Percentiles rank a stretch among this genome's conserved stretches.
These are phyloP conservation scores for Candida sanyaensis DNA, from an alignment of 1,139 yeast genomes.

Conservation along the genomic window DNA sequence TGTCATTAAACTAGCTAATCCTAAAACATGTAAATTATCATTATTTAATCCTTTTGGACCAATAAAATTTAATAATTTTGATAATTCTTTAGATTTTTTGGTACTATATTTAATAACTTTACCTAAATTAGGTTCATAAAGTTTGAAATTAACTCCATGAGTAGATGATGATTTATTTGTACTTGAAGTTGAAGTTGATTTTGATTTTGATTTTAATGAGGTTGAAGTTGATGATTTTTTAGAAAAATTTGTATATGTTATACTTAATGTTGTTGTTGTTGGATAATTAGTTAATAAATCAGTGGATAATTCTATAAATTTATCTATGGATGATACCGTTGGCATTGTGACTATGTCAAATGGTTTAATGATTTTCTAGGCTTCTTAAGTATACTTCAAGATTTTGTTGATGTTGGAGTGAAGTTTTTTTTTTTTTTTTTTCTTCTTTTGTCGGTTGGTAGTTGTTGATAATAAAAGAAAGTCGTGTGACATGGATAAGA, in stretches of 20 bases:
- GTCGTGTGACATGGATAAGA: slow-evolving; percentile 3
- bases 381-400: neutral
- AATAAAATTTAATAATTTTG: slow-evolving; percentile 74
- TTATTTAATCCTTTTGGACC: slow-evolving; percentile 78
- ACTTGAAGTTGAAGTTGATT: slow-evolving; percentile 13
- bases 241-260: slow-evolving; percentile 36
- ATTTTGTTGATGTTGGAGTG: slow-evolving; percentile 3
- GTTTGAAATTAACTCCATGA: slow-evolving; percentile 59
- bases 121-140: slow-evolving; percentile 73
- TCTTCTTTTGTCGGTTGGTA: neutral
- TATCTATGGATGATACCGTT: slow-evolving; percentile 25
- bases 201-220: slow-evolving; percentile 14
- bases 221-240: slow-evolving; percentile 18
- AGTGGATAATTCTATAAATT: slow-evolving; percentile 36
- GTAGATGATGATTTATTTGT: slow-evolving; percentile 10
- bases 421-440: neutral
- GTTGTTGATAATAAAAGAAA: neutral
- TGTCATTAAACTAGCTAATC: slow-evolving; percentile 45
- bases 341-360: slow-evolving; percentile 11
- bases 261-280: slow-evolving; percentile 36
- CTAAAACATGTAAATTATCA: slow-evolving; percentile 24
- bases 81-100: slow-evolving; percentile 70
- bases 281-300: slow-evolving; percentile 41
- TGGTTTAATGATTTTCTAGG: neutral
- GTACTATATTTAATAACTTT: slow-evolving; percentile 65